phyloP scores from a whole-genome alignment of 2,329 filamentous ascomycete genomes.

The Falciphora oryzae region DNA sequence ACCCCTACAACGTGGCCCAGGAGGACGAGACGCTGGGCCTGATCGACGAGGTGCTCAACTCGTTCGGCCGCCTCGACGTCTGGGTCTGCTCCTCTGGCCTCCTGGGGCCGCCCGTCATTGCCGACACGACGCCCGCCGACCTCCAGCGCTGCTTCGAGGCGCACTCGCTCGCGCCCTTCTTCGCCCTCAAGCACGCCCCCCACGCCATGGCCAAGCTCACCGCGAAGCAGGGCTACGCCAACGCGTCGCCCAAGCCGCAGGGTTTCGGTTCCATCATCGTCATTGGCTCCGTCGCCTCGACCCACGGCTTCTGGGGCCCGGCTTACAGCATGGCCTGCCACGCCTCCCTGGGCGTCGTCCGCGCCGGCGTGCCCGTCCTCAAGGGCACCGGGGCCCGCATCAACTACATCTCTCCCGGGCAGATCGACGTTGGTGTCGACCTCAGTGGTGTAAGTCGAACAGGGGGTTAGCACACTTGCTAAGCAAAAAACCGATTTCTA shows the following conservation, averaged over 20 bases:
- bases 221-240: constrained; percentile 48
- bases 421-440: constrained; percentile 34
- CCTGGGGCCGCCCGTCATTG: constrained; percentile 51
- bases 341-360: constrained; percentile 55
- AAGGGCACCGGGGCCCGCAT: constrained; percentile 55
- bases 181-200: constrained; percentile 58
- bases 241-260: constrained; percentile 54
- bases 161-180: constrained; percentile 57
- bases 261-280: constrained; percentile 59
- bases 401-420: constrained; percentile 42
- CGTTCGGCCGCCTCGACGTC: constrained; percentile 53
- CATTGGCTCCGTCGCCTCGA: constrained; percentile 51
- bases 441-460: constrained; percentile 33
- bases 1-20: constrained; percentile 51
- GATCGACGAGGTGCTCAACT: constrained; percentile 58
- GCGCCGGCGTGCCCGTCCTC: constrained; percentile 49
- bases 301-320: constrained; percentile 55
- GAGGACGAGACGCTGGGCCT: constrained; percentile 55
- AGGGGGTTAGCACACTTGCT: neutral
- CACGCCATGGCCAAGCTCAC: constrained; percentile 57
- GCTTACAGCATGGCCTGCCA: constrained; percentile 56
- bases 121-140: constrained; percentile 48
- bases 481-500: no score
- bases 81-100: constrained; percentile 54
- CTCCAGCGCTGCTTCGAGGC: constrained; percentile 54